These are phyloP conservation scores for Emydomyces testavorans DNA, from an alignment of 2,329 filamentous ascomycete genomes.

Conservation along the genomic window DNA sequence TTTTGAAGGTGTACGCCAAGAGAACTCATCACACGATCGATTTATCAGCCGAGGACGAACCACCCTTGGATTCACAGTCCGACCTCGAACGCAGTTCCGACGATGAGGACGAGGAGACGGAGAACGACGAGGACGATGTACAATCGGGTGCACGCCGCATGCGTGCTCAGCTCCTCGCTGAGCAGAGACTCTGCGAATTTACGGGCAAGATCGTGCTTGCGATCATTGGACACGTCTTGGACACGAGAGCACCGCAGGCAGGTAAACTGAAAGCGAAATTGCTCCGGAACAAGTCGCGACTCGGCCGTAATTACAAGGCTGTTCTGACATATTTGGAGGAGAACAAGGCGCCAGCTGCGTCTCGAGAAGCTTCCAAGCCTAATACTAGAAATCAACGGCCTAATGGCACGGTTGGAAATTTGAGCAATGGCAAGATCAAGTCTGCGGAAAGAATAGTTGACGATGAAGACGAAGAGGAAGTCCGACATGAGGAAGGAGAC, in stretches of 20 bases:
- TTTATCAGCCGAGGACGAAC: constrained; percentile 42
- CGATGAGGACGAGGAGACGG: constrained; percentile 26
- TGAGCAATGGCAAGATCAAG: constrained; percentile 21
- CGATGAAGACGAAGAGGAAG: constrained; percentile 31
- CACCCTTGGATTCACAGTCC: constrained; percentile 54
- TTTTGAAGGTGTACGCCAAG: constrained; percentile 68
- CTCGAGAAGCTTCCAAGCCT: constrained; percentile 11
- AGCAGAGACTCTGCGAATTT: constrained; percentile 75
- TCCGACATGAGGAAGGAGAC: constrained; percentile 27
- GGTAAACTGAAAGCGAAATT: constrained; percentile 60
- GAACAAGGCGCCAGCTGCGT: constrained; percentile 37
- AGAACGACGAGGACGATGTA: constrained; percentile 34
- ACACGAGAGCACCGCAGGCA: constrained; percentile 48
- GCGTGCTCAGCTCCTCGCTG: constrained; percentile 59
- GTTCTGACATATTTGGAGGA: constrained; percentile 71
- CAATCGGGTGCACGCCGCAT: constrained; percentile 42
- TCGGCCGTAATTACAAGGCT: constrained; percentile 78
- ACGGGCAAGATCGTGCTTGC: constrained; percentile 75
- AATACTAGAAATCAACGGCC: not conserved
- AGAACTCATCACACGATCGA: constrained; percentile 41
- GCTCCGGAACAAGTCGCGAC: constrained; percentile 62
- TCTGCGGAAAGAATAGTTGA: constrained; percentile 36
- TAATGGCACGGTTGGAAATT: constrained; percentile 25
- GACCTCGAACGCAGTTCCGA: constrained; percentile 45
- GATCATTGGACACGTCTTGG: constrained; percentile 63